Percentiles rank a stretch among this genome's conserved stretches.
Evolutionary conservation across 1,284 basidiomycete species (phyloP).

Genomic region (Paramarasmius palmivorus): DNA sequence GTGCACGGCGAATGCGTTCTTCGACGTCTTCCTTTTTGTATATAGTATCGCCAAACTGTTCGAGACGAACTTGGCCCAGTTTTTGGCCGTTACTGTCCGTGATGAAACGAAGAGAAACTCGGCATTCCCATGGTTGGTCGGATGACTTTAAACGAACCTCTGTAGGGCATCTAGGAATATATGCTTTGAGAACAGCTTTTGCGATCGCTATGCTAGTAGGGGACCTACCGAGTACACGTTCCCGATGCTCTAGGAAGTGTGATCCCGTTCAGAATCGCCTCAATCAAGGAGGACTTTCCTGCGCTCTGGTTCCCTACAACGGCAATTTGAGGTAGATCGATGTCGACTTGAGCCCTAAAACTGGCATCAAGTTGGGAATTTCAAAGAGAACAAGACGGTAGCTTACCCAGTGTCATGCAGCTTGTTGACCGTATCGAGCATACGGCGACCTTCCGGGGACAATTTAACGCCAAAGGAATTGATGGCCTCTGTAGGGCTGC

Average conservation of each 20-base stretch:
- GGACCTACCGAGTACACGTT: slow-evolving; percentile 35
- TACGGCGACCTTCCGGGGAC: background rate
- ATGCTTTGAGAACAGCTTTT: background rate
- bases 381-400: background rate
- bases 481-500: background rate
- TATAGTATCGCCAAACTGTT: slow-evolving; percentile 24
- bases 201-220: slow-evolving; percentile 27
- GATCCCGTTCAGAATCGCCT: slow-evolving; percentile 20
- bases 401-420: background rate
- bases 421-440: background rate
- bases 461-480: background rate
- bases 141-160: slow-evolving; percentile 22
- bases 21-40: slow-evolving; percentile 25
- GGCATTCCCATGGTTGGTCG: slow-evolving; percentile 25
- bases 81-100: slow-evolving; percentile 17
- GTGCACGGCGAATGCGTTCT: slow-evolving; percentile 28
- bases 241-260: slow-evolving; percentile 30
- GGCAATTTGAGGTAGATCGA: slow-evolving; percentile 25
- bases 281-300: slow-evolving; percentile 26
- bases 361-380: background rate
- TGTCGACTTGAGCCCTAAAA: slow-evolving; percentile 14
- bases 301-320: slow-evolving; percentile 28
- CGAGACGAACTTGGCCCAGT: slow-evolving; percentile 17
- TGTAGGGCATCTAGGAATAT: slow-evolving; percentile 22
- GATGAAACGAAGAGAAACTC: slow-evolving; percentile 26